Percentiles rank a stretch among this genome's conserved stretches.
phyloP scores from a whole-genome alignment of 495 filamentous ascomycete species.

The Penicillium pulvis region DNA sequence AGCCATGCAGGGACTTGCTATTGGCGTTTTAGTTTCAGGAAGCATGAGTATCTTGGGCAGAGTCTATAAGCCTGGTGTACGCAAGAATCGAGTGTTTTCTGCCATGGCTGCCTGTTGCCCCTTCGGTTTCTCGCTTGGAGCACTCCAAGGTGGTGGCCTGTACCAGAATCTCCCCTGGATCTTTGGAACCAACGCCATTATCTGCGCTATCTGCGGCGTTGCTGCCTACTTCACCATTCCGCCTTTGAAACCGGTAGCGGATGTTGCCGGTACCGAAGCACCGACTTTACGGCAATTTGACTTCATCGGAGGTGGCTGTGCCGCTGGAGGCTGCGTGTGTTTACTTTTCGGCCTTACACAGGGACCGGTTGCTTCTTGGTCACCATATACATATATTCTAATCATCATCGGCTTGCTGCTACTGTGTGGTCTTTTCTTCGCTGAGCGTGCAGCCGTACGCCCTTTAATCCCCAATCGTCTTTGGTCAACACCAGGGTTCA shows the following conservation, averaged over 20 bases:
- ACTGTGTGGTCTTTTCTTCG: constrained; percentile 27
- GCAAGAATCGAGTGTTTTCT: constrained; percentile 35
- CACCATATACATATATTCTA: constrained; percentile 30
- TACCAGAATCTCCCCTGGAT: constrained; percentile 31
- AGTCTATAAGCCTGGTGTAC: constrained; percentile 32
- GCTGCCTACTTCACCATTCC: constrained; percentile 30
- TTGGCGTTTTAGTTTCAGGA: constrained; percentile 31
- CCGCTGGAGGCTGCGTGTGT: constrained; percentile 31
- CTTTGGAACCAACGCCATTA: constrained; percentile 33
- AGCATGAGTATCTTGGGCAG: constrained; percentile 34
- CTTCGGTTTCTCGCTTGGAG: constrained; percentile 31
- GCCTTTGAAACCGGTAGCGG: constrained; percentile 23
- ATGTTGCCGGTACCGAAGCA: constrained; percentile 24
- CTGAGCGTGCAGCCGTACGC: constrained; percentile 24
- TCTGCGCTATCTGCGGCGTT: constrained; percentile 19
- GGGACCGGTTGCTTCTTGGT: constrained; percentile 30
- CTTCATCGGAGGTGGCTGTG: constrained; percentile 27
- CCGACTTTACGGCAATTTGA: constrained; percentile 31
- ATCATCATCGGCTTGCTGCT: constrained; percentile 26
- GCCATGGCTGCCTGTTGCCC: constrained; percentile 31
- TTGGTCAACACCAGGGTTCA: constrained; percentile 43
- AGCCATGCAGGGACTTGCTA: constrained; percentile 34
- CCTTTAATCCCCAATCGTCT: constrained; percentile 32
- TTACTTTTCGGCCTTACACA: constrained; percentile 33
- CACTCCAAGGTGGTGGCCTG: constrained; percentile 29